Conservation (phyloP, 257 asterid genomes). For the Haberlea rhodopensis region DNA sequence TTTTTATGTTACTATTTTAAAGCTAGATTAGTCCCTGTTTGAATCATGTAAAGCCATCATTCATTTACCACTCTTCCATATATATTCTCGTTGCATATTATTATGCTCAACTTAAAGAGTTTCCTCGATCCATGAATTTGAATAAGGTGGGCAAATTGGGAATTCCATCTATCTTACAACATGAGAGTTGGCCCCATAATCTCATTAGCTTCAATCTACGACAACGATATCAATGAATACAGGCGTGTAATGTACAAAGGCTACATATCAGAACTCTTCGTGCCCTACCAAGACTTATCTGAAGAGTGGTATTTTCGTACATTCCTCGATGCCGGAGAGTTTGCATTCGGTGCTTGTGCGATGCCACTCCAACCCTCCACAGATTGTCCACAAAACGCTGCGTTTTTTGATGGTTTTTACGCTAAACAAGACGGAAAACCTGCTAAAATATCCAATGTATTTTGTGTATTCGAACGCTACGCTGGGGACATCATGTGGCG, state of each 20-base stretch:
- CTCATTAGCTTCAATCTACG: slow-evolving; percentile 33
- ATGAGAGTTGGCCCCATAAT: slow-evolving; percentile 39
- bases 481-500: slow-evolving; percentile 40
- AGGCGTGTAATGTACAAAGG: slow-evolving; percentile 41
- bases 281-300: slow-evolving; percentile 44
- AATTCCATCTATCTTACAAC: slow-evolving; percentile 35
- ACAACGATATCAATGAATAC: slow-evolving; percentile 24
- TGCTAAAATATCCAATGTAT: slow-evolving; percentile 15
- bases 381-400: slow-evolving; percentile 41
- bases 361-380: slow-evolving; percentile 28
- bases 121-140: not conserved
- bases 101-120: no score
- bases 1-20: no score
- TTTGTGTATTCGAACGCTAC: slow-evolving; percentile 40
- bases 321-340: slow-evolving; percentile 39
- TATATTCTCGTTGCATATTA: no score
- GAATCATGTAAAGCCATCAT: no score
- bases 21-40: no score
- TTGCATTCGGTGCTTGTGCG: slow-evolving; percentile 30
- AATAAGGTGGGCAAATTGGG: slow-evolving; percentile 42
- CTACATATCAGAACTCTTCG: slow-evolving; percentile 37
- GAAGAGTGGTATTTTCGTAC: slow-evolving; percentile 37
- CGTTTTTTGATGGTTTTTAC: slow-evolving; percentile 33
- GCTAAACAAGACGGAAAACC: slow-evolving; percentile 31
- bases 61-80: no score